phyloP scores from a whole-genome alignment of 192 early-diverging fungal species.

The Neocallimastix lanati region DNA sequence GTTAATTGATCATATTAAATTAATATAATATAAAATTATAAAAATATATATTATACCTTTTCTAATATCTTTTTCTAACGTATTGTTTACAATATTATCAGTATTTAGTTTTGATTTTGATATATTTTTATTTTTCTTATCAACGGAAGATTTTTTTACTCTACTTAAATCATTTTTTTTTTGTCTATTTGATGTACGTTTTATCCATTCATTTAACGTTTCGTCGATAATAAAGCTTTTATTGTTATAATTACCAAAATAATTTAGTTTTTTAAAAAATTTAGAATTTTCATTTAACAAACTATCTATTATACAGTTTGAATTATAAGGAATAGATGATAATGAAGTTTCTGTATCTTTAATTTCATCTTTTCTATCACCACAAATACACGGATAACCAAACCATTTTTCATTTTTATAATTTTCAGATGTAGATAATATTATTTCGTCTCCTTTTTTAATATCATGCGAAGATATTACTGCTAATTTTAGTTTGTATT shows the following conservation, averaged over 20 bases:
- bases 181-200: not conserved
- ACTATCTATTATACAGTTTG: not conserved
- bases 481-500: conserved; percentile 35
- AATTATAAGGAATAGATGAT: not conserved
- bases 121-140: not conserved
- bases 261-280: not conserved
- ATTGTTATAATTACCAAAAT: not conserved
- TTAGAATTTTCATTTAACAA: not conserved
- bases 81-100: too few species aligned
- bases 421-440: not conserved
- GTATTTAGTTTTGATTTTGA: not conserved
- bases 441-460: conserved; percentile 43
- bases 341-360: not conserved
- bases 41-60: too few species aligned
- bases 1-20: too few species aligned
- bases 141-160: not conserved
- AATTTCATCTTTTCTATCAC: not conserved
- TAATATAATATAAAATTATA: too few species aligned
- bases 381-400: not conserved
- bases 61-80: too few species aligned
- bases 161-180: not conserved
- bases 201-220: not conserved
- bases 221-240: not conserved
- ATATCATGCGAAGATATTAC: conserved; percentile 41
- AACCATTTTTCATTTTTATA: not conserved